phyloP scores from a whole-genome alignment of 2,329 filamentous ascomycete species.

The Ilyonectria mors-panacis region DNA sequence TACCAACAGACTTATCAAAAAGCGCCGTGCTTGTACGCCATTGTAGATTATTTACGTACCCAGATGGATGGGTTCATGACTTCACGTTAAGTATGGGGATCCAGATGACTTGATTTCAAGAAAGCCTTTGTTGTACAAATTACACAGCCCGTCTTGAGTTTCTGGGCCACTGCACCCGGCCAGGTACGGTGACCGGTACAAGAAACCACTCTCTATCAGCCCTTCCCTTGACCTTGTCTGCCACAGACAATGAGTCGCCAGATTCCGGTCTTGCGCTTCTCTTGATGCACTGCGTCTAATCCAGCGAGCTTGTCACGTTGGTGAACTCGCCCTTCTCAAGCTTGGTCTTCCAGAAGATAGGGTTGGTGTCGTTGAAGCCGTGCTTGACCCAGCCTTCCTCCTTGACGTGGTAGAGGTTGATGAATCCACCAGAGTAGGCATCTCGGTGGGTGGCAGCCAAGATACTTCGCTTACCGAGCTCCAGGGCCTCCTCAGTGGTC shows the following conservation, averaged over 20 bases:
- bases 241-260: slow-evolving; percentile 15
- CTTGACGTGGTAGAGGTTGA: slow-evolving; percentile 99
- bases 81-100: slow-evolving; percentile 22
- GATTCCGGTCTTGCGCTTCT: slow-evolving; percentile 8
- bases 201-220: slow-evolving; percentile 41
- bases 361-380: slow-evolving; percentile 97
- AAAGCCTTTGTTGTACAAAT: slow-evolving; percentile 51
- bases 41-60: slow-evolving; percentile 30
- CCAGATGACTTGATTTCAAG: slow-evolving; percentile 32
- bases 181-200: slow-evolving; percentile 26
- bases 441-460: slow-evolving; percentile 96
- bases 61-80: background rate
- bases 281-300: slow-evolving; percentile 52
- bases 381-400: slow-evolving; percentile 99
- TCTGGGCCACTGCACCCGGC: slow-evolving; percentile 15
- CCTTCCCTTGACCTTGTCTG: slow-evolving; percentile 26
- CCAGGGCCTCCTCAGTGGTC: slow-evolving; percentile 87
- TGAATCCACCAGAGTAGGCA: slow-evolving; percentile 98
- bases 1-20: background rate
- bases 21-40: slow-evolving; percentile 19
- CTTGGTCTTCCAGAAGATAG: slow-evolving; percentile 99
- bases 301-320: slow-evolving; percentile 87
- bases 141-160: slow-evolving; percentile 41
- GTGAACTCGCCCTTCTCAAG: slow-evolving; percentile 98
- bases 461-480: slow-evolving; percentile 92